Conservation (phyloP, 441 rosid species). For the Pelargonium myrrhifolium region DNA sequence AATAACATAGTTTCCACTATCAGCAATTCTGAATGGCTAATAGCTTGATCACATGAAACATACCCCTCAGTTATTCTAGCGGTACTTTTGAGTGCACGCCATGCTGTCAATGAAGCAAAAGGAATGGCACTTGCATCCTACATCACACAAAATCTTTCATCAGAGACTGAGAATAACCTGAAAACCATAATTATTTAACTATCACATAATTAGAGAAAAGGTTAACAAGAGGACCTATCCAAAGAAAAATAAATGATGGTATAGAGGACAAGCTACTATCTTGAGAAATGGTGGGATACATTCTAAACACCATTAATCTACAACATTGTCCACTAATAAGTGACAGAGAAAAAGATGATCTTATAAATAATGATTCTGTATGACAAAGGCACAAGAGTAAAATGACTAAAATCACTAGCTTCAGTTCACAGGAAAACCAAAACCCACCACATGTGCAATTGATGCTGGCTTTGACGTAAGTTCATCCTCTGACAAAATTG, state of each 20-base stretch:
- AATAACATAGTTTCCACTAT: background rate
- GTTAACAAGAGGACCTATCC: background rate
- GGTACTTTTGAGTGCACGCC: constrained; percentile 85
- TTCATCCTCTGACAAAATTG: constrained; percentile 71
- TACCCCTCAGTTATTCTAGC: constrained; percentile 92
- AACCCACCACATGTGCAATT: constrained; percentile 60
- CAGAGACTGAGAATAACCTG: background rate
- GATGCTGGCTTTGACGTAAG: constrained; percentile 67
- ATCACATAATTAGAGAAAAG: background rate
- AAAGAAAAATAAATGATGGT: too few species aligned
- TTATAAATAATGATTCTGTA: background rate
- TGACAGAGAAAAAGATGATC: background rate
- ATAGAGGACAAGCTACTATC: background rate
- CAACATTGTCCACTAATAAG: background rate
- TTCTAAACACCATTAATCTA: background rate
- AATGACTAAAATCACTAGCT: background rate
- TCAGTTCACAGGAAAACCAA: constrained; percentile 1
- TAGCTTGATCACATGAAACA: constrained; percentile 14
- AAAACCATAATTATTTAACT: background rate
- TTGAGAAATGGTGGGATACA: background rate
- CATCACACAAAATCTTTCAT: constrained; percentile 7
- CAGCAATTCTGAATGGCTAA: background rate
- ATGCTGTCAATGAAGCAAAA: constrained; percentile 93
- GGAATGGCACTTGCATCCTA: constrained; percentile 93
- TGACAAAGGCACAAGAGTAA: background rate